A percentile compares a stretch with the other conserved stretches of the same genome.
Evolutionary conservation across 1,139 yeast species (phyloP).

Genomic region (Pichia sp.): DNA sequence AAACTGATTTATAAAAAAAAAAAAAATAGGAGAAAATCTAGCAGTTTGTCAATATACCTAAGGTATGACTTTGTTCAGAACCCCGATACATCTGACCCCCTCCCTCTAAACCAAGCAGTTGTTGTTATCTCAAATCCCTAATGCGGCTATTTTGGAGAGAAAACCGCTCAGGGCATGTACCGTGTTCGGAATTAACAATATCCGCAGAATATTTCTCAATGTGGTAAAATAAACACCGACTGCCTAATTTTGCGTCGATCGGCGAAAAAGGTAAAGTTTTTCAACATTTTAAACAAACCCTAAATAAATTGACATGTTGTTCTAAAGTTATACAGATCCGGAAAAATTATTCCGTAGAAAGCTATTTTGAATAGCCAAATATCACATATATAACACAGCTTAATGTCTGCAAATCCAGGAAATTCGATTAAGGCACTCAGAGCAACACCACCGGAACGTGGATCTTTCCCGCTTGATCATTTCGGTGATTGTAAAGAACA

Average conservation of each 20-base stretch:
- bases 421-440: constrained; percentile 47
- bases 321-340: too few species aligned
- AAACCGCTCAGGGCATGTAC: too few species aligned
- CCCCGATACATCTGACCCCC: too few species aligned
- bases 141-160: not conserved
- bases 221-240: not conserved
- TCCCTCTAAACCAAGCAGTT: too few species aligned
- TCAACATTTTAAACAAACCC: not conserved
- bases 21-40: too few species aligned
- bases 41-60: too few species aligned
- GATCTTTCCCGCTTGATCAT: constrained; percentile 93
- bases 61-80: too few species aligned
- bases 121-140: too few species aligned
- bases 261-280: not conserved
- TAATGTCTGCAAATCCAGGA: constrained; percentile 36
- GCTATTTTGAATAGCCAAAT: not conserved
- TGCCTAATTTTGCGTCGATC: not conserved
- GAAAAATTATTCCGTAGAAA: not conserved
- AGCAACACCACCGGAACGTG: constrained; percentile 94
- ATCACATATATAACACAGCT: not conserved
- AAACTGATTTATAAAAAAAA: too few species aligned
- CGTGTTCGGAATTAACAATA: too few species aligned
- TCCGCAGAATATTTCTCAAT: not conserved
- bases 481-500: constrained; percentile 63
- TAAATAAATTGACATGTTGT: too few species aligned